A percentile compares a stretch with the other conserved stretches of the same genome.
These are phyloP conservation scores for Aspergillus spinulosporus DNA, from an alignment of 2,329 filamentous ascomycete genomes.

Conservation along the genomic window DNA sequence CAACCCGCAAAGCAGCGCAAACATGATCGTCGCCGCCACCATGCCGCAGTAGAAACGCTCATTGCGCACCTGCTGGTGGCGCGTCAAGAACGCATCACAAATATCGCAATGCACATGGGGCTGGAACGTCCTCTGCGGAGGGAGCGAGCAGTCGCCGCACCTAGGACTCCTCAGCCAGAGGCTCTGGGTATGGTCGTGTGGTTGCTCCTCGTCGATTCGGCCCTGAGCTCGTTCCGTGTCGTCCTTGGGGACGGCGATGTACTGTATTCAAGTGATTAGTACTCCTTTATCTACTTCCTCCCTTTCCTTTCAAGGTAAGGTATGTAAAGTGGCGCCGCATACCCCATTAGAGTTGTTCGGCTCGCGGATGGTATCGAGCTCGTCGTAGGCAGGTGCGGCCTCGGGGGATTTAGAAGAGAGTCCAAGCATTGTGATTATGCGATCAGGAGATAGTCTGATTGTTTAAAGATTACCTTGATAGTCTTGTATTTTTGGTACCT, in stretches of 20 bases:
- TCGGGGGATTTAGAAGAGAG: neutral
- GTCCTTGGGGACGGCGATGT: too few relatives aligned
- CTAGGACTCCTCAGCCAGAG: too few relatives aligned
- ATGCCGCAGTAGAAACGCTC: neutral
- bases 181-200: neutral
- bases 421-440: neutral
- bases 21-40: constrained; percentile 3
- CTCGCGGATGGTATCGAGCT: neutral
- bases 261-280: too few relatives aligned
- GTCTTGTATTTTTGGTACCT: too few relatives aligned
- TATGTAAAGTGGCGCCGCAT: neutral
- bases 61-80: neutral
- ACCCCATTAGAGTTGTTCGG: neutral
- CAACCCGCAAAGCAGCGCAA: constrained; percentile 1
- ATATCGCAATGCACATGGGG: constrained; percentile 10
- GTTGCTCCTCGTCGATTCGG: too few relatives aligned
- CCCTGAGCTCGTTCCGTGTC: too few relatives aligned
- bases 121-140: neutral
- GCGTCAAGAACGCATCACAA: constrained; percentile 7
- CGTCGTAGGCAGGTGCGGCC: constrained; percentile 7
- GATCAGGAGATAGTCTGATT: neutral
- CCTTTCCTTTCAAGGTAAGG: too few relatives aligned
- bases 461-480: neutral
- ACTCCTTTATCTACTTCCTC: too few relatives aligned
- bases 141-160: neutral